Evolutionary conservation across 768 basidiomycete genomes (phyloP), one percentile per base, ranked within the genome.

Genomic region (Cubamyces lactineus): DNA sequence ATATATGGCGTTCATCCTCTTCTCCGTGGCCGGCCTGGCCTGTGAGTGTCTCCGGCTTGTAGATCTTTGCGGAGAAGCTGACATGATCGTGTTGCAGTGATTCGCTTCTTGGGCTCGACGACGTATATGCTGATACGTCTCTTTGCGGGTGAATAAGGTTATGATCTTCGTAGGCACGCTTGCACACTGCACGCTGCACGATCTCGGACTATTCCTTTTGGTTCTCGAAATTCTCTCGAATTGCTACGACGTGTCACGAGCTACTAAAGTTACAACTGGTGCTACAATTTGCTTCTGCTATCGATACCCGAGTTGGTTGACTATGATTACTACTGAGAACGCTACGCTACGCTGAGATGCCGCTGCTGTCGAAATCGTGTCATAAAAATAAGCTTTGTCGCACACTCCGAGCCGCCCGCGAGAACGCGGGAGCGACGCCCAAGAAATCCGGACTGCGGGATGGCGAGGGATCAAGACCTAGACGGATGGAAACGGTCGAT

Each of bases 1-100:
- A 1, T 96, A 96, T 72, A 91, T 96, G 88, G 84, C 88, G 16
- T 93, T 95, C 72, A 78, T 97, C 62, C 74, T 98, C 57, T 95
- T 88, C 76, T 92, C 92, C 0, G 93, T 96, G 47, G 91, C 90
- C 5, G 87, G 91, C 13, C 84, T 97, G 42, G 93, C 94, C 13
- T 80, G 94, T 96, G 70, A 75, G 94, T 83, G n/a, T 30, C n/a
- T 30, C 45, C 24, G 16, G 41, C 21, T 7, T 52, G 15, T 42
- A 42, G 46, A 7, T 28, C 19, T 15, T 17, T 12, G 26, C n/a
- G 13, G 30, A n/a, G n/a, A 9, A 38, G 17, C 48, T 34, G 52
- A 47, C 48, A 28, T 1, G 3, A 21, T 55, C 41, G 16, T 21
- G 15, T 43, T 45, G 3, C 64, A 96, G 93, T 94, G 52, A 79